These are phyloP conservation scores for Ephemerocybe angulata DNA, from an alignment of 768 basidiomycete species.

Conservation along the genomic window DNA sequence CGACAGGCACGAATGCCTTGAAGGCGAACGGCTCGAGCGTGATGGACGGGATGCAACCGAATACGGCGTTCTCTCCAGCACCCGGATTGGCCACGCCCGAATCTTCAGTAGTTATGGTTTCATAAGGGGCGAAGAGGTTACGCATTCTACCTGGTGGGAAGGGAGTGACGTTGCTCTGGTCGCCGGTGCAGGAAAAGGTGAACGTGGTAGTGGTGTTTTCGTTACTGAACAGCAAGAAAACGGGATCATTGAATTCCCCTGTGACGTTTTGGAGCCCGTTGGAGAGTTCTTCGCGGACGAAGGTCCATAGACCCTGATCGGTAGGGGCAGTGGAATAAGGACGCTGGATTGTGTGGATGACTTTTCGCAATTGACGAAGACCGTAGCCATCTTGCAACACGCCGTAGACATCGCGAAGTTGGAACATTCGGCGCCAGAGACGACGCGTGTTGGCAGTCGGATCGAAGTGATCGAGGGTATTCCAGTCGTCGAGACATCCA, in stretches of 20 bases:
- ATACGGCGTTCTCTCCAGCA: slow-evolving; percentile 56
- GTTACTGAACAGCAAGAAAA: slow-evolving; percentile 87
- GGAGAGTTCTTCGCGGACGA: slow-evolving; percentile 65
- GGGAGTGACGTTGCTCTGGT: slow-evolving; percentile 61
- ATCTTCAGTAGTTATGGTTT: slow-evolving; percentile 63
- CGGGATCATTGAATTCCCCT: slow-evolving; percentile 58
- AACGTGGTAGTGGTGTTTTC: slow-evolving; percentile 73
- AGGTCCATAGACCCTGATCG: slow-evolving; percentile 87
- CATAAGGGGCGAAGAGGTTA: slow-evolving; percentile 83
- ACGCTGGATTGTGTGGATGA: slow-evolving; percentile 73
- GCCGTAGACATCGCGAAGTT: slow-evolving; percentile 63
- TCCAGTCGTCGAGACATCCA: slow-evolving; percentile 89
- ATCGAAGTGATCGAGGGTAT: slow-evolving; percentile 92
- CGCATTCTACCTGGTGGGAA: slow-evolving; percentile 51
- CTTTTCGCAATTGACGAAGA: slow-evolving; percentile 80
- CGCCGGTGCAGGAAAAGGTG: slow-evolving; percentile 52
- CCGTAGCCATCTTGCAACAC: slow-evolving; percentile 84
- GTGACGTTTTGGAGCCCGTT: slow-evolving; percentile 54
- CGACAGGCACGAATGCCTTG: slow-evolving; percentile 71
- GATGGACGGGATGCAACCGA: slow-evolving; percentile 68
- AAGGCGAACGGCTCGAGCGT: slow-evolving; percentile 73
- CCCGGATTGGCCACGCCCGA: slow-evolving; percentile 64
- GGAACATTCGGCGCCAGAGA: slow-evolving; percentile 67
- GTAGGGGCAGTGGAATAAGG: slow-evolving; percentile 83
- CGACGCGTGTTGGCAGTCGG: slow-evolving; percentile 78